These are phyloP conservation scores for Stenogyne calaminthoides DNA, from an alignment of 305 asterid genomes.

Conservation along the genomic window DNA sequence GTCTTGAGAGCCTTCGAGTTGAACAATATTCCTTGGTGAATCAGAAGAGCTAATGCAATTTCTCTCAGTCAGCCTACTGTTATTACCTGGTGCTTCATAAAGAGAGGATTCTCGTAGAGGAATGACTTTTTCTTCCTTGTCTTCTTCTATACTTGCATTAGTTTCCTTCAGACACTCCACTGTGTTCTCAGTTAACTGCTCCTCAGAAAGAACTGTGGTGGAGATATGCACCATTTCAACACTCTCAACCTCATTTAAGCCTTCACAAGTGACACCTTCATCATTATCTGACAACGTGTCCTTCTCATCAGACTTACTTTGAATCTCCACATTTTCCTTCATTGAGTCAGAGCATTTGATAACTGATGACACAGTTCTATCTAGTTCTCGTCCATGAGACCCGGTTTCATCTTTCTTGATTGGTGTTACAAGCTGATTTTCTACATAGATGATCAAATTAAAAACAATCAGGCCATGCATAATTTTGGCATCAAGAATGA, in stretches of 20 bases:
- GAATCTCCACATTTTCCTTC: slow-evolving; percentile 15
- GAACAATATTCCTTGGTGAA: slow-evolving; percentile 24
- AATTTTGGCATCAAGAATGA: slow-evolving; percentile 4
- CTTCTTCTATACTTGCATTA: slow-evolving; percentile 15
- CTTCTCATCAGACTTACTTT: slow-evolving; percentile 13
- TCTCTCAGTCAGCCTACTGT: slow-evolving; percentile 15
- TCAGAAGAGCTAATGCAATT: slow-evolving; percentile 5
- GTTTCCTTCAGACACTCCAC: slow-evolving; percentile 24
- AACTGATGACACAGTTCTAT: slow-evolving; percentile 3
- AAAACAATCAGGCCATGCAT: slow-evolving; percentile 26
- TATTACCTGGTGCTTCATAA: slow-evolving; percentile 22
- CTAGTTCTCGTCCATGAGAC: slow-evolving; percentile 24
- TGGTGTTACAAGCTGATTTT: slow-evolving; percentile 48
- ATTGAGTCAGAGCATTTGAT: slow-evolving; percentile 8
- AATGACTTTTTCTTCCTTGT: slow-evolving; percentile 3
- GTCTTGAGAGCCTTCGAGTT: slow-evolving; percentile 23
- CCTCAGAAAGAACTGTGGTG: slow-evolving; percentile 11
- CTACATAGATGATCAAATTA: slow-evolving; percentile 28
- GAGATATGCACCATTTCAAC: slow-evolving; percentile 13
- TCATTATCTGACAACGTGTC: slow-evolving; percentile 6
- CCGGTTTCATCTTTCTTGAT: slow-evolving; percentile 32
- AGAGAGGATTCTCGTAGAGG: slow-evolving; percentile 14
- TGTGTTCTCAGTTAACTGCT: slow-evolving; percentile 23
- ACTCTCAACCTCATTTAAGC: slow-evolving; percentile 20
- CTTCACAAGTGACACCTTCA: slow-evolving; percentile 11